Evolutionary conservation across 306 rosid species (phyloP).

Genomic region (Vicia sativa): DNA sequence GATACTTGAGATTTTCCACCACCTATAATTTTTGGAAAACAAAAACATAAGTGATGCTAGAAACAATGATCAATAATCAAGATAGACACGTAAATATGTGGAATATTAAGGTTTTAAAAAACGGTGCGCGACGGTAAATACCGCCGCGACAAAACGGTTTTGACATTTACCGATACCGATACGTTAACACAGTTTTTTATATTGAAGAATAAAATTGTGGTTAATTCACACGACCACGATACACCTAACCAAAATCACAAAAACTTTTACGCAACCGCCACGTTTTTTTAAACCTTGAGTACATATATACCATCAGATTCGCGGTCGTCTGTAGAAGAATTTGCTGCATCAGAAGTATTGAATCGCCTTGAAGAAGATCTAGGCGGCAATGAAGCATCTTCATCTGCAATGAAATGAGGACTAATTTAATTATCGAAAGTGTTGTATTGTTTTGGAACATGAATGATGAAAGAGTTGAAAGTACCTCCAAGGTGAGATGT

Average conservation of each 20-base stretch:
- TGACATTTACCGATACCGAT: no score
- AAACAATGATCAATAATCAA: no score
- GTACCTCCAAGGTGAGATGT: conserved; percentile 60
- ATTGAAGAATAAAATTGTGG: no score
- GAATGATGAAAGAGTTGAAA: conserved; percentile 1
- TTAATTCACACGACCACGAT: no score
- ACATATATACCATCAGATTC: conserved; percentile 63
- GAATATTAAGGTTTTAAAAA: no score
- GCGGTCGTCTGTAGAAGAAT: conserved; percentile 53
- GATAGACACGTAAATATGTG: neutral
- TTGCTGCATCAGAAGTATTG: conserved; percentile 50
- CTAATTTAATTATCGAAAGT: neutral
- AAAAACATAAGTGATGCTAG: neutral
- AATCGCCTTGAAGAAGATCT: conserved; percentile 56
- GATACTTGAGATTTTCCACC: conserved; percentile 51
- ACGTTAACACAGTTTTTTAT: no score
- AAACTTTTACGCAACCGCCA: no score
- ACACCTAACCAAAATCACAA: no score
- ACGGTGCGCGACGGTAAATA: no score
- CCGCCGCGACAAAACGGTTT: no score
- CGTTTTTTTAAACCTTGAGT: no score
- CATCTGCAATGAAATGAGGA: conserved; percentile 51
- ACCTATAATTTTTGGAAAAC: conserved; percentile 29
- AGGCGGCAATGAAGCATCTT: conserved; percentile 54
- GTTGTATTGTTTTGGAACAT: neutral